phyloP scores from a whole-genome alignment of 2,329 filamentous ascomycete species.

The Stachybotrys chartarum region DNA sequence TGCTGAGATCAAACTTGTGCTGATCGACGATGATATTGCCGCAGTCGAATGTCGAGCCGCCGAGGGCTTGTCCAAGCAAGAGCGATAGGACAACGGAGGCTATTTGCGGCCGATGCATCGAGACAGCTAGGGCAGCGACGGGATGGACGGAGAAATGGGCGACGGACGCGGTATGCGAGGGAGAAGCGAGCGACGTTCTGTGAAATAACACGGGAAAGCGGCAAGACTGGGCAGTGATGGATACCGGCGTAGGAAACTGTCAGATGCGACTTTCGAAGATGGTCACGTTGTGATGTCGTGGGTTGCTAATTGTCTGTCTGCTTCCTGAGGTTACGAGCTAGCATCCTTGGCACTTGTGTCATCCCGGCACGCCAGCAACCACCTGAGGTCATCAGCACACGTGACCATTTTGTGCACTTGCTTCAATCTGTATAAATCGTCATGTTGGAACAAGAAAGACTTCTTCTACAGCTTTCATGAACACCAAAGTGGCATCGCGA shows the following conservation, averaged over 20 bases:
- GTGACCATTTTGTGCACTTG: background rate
- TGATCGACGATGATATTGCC: constrained; percentile 51
- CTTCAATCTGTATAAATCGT: no score
- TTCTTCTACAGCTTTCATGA: no score
- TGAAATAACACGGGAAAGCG: background rate
- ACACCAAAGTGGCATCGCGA: no score
- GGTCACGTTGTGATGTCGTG: background rate
- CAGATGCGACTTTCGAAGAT: background rate
- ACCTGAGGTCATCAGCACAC: background rate
- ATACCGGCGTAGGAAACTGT: background rate
- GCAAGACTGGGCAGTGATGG: background rate
- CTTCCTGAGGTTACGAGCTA: background rate
- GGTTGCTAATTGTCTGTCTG: background rate
- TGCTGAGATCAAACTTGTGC: constrained; percentile 55
- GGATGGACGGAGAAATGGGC: background rate
- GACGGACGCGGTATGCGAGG: constrained; percentile 1
- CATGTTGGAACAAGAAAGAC: no score
- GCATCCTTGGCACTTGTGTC: constrained; percentile 1
- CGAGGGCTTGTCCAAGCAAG: constrained; percentile 27
- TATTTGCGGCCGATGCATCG: constrained; percentile 33
- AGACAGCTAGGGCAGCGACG: constrained; percentile 4
- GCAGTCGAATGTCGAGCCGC: constrained; percentile 52
- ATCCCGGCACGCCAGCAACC: background rate
- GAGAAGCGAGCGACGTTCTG: background rate
- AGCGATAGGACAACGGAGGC: constrained; percentile 28